A percentile compares a stretch with the other conserved stretches of the same genome.
phyloP scores from a whole-genome alignment of 306 rosid species.

The Rosa persica region DNA sequence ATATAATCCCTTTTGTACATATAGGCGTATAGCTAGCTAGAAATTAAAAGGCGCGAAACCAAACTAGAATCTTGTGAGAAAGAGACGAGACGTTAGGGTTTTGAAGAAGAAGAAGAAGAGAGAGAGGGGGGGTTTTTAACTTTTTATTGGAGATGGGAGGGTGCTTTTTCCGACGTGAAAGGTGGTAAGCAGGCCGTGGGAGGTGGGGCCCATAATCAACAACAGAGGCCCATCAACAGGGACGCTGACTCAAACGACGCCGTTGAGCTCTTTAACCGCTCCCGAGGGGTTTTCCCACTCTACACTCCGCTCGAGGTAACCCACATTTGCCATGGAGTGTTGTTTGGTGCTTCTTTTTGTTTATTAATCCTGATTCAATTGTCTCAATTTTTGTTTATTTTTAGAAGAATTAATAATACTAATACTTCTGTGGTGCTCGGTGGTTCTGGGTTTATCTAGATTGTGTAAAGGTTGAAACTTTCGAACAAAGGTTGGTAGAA shows the following conservation, averaged over 20 bases:
- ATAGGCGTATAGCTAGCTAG: too few species aligned
- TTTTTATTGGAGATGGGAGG: constrained; percentile 50
- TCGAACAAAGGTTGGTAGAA: neutral
- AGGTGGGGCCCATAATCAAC: constrained; percentile 32
- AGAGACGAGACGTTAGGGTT: neutral
- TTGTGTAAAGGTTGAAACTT: neutral
- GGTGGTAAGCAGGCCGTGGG: constrained; percentile 70
- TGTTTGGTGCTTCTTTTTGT: too few species aligned
- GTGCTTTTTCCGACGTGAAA: constrained; percentile 58
- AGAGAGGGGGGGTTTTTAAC: neutral
- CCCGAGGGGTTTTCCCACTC: constrained; percentile 44
- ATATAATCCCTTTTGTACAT: too few species aligned
- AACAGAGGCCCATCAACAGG: constrained; percentile 9
- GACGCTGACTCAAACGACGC: constrained; percentile 51
- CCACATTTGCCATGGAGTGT: neutral
- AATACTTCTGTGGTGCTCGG: neutral
- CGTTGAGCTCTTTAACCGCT: constrained; percentile 53
- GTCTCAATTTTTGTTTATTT: neutral
- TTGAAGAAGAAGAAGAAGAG: neutral
- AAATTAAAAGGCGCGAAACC: too few species aligned
- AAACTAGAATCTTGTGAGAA: too few species aligned
- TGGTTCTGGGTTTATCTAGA: neutral
- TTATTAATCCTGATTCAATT: neutral
- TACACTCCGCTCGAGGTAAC: constrained; percentile 54
- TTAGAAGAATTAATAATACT: neutral